These are phyloP conservation scores for Alternaria sp. DNA, from an alignment of 2,329 filamentous ascomycete genomes.

Conservation along the genomic window DNA sequence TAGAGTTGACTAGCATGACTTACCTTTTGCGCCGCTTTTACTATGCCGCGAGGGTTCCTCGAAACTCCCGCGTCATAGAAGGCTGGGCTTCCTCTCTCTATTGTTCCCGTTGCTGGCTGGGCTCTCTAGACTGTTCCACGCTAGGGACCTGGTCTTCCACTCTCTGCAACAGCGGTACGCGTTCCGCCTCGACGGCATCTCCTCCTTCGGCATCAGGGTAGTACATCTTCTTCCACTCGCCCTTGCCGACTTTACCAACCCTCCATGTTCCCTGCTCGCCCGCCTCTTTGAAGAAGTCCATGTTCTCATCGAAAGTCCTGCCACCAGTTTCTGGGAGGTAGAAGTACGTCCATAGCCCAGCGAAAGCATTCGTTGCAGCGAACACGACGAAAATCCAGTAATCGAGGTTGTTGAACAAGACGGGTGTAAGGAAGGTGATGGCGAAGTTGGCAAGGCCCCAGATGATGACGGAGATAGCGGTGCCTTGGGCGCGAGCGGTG, in stretches of 20 bases:
- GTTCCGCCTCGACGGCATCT: constrained; percentile 50
- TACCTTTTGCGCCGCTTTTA: background rate
- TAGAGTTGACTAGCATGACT: background rate
- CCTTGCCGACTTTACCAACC: constrained; percentile 60
- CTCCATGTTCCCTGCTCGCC: constrained; percentile 60
- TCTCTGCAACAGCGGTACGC: constrained; percentile 54
- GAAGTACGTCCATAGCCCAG: constrained; percentile 62
- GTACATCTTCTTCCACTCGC: constrained; percentile 57
- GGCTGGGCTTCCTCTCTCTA: background rate
- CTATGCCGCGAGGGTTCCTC: background rate
- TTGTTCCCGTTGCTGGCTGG: background rate
- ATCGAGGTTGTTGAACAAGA: constrained; percentile 66
- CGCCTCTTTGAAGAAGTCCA: constrained; percentile 64
- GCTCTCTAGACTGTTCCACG: constrained; percentile 20
- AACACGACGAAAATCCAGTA: constrained; percentile 66
- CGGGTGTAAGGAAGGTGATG: constrained; percentile 63
- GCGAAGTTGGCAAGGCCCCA: constrained; percentile 66
- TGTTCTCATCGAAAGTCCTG: constrained; percentile 66
- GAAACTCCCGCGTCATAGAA: background rate
- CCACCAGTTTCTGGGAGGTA: constrained; percentile 63
- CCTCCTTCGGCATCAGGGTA: constrained; percentile 48
- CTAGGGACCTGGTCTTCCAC: constrained; percentile 52
- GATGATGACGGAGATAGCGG: constrained; percentile 61
- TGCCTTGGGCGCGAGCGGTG: constrained; percentile 61
- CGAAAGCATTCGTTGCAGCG: constrained; percentile 60